A percentile compares a stretch with the other conserved stretches of the same genome.
Conservation (phyloP, 768 basidiomycete species). For the Grammothele lineata region DNA sequence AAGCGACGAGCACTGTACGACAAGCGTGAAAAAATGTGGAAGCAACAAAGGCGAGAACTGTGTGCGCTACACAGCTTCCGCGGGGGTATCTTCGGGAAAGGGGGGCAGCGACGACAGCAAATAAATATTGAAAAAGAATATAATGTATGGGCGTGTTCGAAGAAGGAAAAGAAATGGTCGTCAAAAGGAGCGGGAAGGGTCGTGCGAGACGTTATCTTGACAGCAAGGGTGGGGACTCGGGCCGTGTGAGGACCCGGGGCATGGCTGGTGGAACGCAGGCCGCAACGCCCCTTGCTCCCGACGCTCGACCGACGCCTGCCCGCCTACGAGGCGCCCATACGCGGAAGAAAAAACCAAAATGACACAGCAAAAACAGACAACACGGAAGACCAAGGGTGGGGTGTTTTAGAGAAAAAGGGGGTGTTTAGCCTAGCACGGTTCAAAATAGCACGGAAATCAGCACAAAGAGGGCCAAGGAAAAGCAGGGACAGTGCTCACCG, state of each 20-base stretch:
- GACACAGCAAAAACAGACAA: constrained; percentile 1
- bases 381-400: not conserved
- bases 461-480: not conserved
- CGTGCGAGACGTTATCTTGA: not conserved
- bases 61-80: too few species aligned
- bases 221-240: constrained; percentile 4
- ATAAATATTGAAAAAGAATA: constrained; percentile 1
- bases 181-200: not conserved
- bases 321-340: constrained; percentile 1
- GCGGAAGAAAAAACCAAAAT: not conserved
- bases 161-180: constrained; percentile 4
- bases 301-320: not conserved
- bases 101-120: constrained; percentile 4
- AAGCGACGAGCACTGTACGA: too few species aligned
- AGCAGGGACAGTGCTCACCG: too few species aligned
- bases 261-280: too few species aligned
- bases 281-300: not conserved
- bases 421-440: too few species aligned
- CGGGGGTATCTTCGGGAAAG: too few species aligned
- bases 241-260: too few species aligned
- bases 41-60: too few species aligned
- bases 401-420: not conserved
- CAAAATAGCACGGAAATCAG: too few species aligned
- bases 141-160: not conserved
- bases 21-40: too few species aligned